A percentile compares a stretch with the other conserved stretches of the same genome.
These are phyloP conservation scores for Verticillium isaacii DNA, from an alignment of 2,329 filamentous ascomycete species.

Conservation along the genomic window DNA sequence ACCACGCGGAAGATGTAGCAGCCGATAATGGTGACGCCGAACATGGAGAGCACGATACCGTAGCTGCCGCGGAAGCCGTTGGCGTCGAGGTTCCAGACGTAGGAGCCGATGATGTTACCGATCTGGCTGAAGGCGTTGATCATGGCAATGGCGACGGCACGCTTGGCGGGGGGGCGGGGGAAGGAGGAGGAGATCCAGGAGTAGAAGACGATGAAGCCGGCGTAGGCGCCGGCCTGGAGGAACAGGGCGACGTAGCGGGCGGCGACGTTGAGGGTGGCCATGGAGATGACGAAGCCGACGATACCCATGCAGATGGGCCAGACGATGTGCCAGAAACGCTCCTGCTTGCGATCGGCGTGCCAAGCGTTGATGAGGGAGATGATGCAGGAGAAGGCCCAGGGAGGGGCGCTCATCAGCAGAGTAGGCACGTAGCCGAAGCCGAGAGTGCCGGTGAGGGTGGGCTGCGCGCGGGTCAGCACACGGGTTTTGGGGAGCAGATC, in stretches of 20 bases:
- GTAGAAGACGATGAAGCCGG: constrained; percentile 54
- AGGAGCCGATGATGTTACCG: constrained; percentile 56
- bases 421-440: constrained; percentile 48
- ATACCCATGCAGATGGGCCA: constrained; percentile 49
- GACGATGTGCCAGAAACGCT: constrained; percentile 53
- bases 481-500: neutral
- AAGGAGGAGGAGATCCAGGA: constrained; percentile 55
- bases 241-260: constrained; percentile 58
- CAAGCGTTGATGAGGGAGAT: constrained; percentile 50
- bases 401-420: constrained; percentile 51
- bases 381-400: constrained; percentile 55
- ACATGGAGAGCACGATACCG: constrained; percentile 61
- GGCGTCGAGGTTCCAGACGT: constrained; percentile 56
- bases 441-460: constrained; percentile 46
- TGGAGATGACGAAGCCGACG: constrained; percentile 54
- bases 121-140: constrained; percentile 56
- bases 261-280: constrained; percentile 50
- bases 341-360: constrained; percentile 50
- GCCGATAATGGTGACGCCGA: constrained; percentile 51
- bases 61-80: constrained; percentile 61
- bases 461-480: constrained; percentile 20
- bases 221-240: constrained; percentile 53
- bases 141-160: constrained; percentile 55
- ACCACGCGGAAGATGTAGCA: constrained; percentile 44
- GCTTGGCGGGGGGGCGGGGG: constrained; percentile 55